Conservation (phyloP, 139 green algal species). For the Spirogloea muscicola region DNA sequence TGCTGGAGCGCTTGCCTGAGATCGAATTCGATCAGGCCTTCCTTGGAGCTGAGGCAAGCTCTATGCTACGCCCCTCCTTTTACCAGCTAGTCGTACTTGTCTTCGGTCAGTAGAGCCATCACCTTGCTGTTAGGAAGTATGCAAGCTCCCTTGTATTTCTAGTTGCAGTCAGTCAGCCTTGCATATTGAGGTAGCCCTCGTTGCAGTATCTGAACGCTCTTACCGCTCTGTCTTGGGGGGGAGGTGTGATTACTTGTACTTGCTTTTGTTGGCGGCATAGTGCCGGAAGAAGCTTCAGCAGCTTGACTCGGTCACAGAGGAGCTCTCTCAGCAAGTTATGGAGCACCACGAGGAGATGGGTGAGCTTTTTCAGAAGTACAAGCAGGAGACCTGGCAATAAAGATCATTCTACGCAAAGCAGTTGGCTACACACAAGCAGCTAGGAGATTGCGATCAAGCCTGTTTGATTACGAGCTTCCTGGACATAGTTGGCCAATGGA, state of each 20-base stretch:
- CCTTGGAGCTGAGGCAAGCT: conserved; percentile 11
- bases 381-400: no score
- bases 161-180: not conserved
- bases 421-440: no score
- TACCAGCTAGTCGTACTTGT: not conserved
- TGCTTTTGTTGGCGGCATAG: conserved; percentile 4
- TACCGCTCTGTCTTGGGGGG: not conserved
- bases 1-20: conserved; percentile 11
- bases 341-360: conserved; percentile 44
- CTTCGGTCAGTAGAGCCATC: not conserved
- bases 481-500: no score
- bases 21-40: conserved; percentile 3
- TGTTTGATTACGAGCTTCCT: no score
- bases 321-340: conserved; percentile 39
- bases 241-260: conserved; percentile 6
- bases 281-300: conserved; percentile 16
- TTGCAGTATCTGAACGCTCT: not conserved
- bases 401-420: no score
- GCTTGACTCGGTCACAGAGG: conserved; percentile 30
- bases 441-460: no score
- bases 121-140: not conserved
- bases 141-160: not conserved
- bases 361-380: no score
- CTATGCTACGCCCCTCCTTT: not conserved
- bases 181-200: not conserved